phyloP scores from a whole-genome alignment of 2,329 filamentous ascomycete species.

The Fusarium longipes region DNA sequence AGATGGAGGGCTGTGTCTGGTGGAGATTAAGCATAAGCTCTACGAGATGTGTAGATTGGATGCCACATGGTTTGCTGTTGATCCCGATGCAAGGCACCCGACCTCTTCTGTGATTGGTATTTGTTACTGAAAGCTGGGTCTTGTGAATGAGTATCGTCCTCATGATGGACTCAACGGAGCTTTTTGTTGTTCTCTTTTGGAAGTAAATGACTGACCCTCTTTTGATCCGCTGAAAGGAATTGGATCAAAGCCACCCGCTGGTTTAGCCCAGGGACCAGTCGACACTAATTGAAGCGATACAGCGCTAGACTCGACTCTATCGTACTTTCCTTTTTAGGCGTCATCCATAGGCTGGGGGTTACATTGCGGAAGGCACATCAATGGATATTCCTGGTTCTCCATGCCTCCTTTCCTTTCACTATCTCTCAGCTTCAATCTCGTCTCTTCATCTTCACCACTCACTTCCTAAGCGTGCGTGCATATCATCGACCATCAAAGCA shows the following conservation, averaged over 20 bases:
- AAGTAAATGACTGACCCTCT: background rate
- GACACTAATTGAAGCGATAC: constrained; percentile 13
- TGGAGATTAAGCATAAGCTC: constrained; percentile 18
- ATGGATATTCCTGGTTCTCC: background rate
- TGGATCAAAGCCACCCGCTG: constrained; percentile 31
- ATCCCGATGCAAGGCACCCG: constrained; percentile 22
- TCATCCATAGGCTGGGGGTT: constrained; percentile 1
- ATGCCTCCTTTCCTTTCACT: constrained; percentile 23
- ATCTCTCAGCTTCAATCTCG: background rate
- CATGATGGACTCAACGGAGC: constrained; percentile 5
- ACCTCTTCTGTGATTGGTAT: background rate
- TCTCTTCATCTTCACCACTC: background rate
- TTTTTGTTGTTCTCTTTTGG: constrained; percentile 1
- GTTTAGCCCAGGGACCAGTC: background rate
- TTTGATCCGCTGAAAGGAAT: background rate
- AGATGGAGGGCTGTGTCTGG: too few relatives aligned
- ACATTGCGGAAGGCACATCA: constrained; percentile 3
- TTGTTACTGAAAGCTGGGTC: background rate
- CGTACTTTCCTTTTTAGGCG: constrained; percentile 15
- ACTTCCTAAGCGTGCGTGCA: background rate
- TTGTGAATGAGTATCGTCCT: constrained; percentile 12
- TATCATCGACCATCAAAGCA: background rate
- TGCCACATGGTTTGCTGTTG: background rate
- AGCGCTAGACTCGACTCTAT: constrained; percentile 29
- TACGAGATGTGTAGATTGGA: background rate